Evolutionary conservation across 345 rosid species (phyloP).

Genomic region (Brassica cretica): DNA sequence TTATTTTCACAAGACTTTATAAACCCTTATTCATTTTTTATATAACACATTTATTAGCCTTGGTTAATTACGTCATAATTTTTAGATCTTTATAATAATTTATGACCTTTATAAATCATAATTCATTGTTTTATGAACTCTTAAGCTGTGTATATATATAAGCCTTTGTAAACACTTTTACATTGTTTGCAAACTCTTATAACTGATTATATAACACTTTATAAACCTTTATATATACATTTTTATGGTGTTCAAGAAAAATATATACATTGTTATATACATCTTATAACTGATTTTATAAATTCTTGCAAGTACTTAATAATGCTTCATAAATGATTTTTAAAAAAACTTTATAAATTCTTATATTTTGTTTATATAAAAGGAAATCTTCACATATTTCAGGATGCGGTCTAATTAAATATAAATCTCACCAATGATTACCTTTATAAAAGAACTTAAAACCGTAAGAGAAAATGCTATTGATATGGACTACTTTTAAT

Average conservation of each 20-base stretch:
- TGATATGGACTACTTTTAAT: background rate
- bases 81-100: too few species aligned
- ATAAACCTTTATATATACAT: too few species aligned
- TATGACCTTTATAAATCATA: too few species aligned
- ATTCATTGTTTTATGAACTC: background rate
- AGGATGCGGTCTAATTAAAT: background rate
- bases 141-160: too few species aligned
- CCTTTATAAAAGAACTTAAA: background rate
- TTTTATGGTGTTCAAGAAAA: too few species aligned
- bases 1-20: background rate
- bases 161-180: too few species aligned
- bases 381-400: background rate
- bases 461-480: background rate
- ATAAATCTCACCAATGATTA: background rate
- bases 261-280: too few species aligned
- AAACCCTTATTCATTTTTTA: background rate
- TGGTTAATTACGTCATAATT: background rate
- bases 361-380: background rate
- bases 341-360: background rate
- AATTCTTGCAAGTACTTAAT: background rate
- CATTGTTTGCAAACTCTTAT: too few species aligned
- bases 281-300: too few species aligned
- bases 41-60: background rate
- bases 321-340: background rate
- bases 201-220: too few species aligned